Evolutionary conservation across 2,329 filamentous ascomycete species (phyloP), one percentile per base, ranked within the genome.

Genomic region (Fusarium nematophilum): DNA sequence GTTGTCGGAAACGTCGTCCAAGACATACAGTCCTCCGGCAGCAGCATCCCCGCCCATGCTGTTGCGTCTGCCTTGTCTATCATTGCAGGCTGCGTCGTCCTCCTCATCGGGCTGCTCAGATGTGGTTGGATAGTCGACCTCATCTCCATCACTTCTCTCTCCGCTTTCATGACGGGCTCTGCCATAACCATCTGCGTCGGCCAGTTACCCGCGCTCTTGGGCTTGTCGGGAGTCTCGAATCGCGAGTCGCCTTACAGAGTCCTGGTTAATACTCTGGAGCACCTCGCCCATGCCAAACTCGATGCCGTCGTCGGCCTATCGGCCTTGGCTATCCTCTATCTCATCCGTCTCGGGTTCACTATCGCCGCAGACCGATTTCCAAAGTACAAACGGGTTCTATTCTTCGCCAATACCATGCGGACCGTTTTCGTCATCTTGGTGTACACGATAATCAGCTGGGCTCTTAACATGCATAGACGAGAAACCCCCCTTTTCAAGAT

Each of bases 81-180:
- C 50, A 86, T 97, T 50, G 83, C 86, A 6, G 94, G 94, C 30
- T 82, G 81, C 29, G 90, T 97, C 53, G 89, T 97, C 30, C 81
- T 89, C 43, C 86, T 87, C 59, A 85, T 98, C 58, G 95, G 94
- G 4, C 78, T 97, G 3, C 78, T 91, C 36, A 88, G 93, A 39
- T 84, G 89, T 30, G 94, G 95, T 6, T 96, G 93, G 87, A 88
- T 98, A 44, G 93, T 97, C 40, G 93, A 98, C 65, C 85, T 97
- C 69, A 97, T 98, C 68, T 91, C 95, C 1, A 86, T 97, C 51
- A 89, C 92, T 2, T 91, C 93, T 0, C 91, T 98, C 48, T 93
- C 91, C 0, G 93, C 95, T 3, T 98, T 97, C 80, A 97, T 98
- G 91, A 98, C 95, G 0, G 94, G 94, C 3, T 97, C 94, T 5